Conservation (phyloP, 345 rosid species). For the Populus ilicifolia region DNA sequence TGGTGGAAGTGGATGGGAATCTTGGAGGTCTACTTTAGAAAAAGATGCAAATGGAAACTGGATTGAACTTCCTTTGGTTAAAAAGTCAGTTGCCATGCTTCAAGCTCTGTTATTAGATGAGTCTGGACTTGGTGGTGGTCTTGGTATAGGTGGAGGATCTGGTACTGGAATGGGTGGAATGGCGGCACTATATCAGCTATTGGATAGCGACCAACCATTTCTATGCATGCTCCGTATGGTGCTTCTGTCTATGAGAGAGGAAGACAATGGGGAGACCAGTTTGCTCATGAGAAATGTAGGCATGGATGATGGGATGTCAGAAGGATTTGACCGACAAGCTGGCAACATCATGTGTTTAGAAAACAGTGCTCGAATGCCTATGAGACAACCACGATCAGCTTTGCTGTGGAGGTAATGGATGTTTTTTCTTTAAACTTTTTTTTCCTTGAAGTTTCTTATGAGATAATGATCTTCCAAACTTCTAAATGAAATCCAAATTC, state of each 20-base stretch:
- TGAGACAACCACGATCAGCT: conserved; percentile 76
- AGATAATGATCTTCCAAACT: not conserved
- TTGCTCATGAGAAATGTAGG: conserved; percentile 61
- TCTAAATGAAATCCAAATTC: not conserved
- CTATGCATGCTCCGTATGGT: conserved; percentile 99
- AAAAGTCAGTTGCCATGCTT: conserved; percentile 95
- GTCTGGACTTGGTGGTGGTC: conserved; percentile 99
- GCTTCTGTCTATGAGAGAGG: conserved; percentile 96
- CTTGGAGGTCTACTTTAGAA: conserved; percentile 81
- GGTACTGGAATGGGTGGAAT: conserved; percentile 99
- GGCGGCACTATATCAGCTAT: conserved; percentile 88
- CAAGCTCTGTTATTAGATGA: conserved; percentile 93
- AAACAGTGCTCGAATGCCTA: conserved; percentile 47
- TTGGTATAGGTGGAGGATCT: conserved; percentile 98
- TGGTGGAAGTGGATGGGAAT: conserved; percentile 91
- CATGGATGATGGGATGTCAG: conserved; percentile 46
- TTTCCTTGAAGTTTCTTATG: not conserved
- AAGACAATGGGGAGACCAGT: conserved; percentile 72
- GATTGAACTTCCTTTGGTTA: conserved; percentile 90
- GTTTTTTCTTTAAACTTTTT: not conserved
- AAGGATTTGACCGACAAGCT: conserved; percentile 42
- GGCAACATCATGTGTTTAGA: conserved; percentile 43
- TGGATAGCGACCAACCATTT: conserved; percentile 99
- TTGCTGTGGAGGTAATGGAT: conserved; percentile 83
- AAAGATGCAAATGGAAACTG: conserved; percentile 91